These are phyloP conservation scores for Yamadazyma akitaensis DNA, from an alignment of 805 yeast genomes.

Conservation along the genomic window DNA sequence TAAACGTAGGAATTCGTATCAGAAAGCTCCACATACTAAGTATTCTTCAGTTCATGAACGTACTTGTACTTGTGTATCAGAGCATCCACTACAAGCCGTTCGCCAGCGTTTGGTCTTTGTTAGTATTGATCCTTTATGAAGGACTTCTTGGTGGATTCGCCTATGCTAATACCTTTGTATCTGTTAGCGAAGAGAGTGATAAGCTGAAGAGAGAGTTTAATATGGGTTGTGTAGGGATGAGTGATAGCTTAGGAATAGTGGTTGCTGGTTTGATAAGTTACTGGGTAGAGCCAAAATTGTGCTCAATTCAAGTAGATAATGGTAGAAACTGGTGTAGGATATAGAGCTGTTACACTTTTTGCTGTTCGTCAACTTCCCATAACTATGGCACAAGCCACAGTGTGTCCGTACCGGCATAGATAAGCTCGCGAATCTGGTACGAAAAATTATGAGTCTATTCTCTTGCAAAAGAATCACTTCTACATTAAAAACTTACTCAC, in stretches of 20 bases:
- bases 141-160: conserved; percentile 89
- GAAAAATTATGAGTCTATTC: not conserved
- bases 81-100: conserved; percentile 56
- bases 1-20: conserved; percentile 57
- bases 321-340: conserved; percentile 76
- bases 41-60: conserved; percentile 61
- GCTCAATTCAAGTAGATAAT: conserved; percentile 62
- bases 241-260: conserved; percentile 79
- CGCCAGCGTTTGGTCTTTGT: conserved; percentile 57
- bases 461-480: not conserved
- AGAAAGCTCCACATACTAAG: conserved; percentile 59
- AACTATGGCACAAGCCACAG: conserved; percentile 1
- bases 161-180: conserved; percentile 83
- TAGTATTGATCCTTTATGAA: conserved; percentile 73
- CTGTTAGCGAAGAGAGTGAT: conserved; percentile 58
- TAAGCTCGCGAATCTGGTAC: not conserved
- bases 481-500: not conserved
- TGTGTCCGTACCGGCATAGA: not conserved
- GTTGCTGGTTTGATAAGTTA: conserved; percentile 75
- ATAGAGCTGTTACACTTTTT: not conserved
- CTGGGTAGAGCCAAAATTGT: conserved; percentile 69
- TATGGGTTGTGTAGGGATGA: conserved; percentile 40
- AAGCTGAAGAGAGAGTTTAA: conserved; percentile 37
- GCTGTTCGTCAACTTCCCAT: not conserved
- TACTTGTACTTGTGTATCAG: conserved; percentile 57